A percentile compares a stretch with the other conserved stretches of the same genome.
These are phyloP conservation scores for Cryoendolithus antarcticus DNA, from an alignment of 2,329 filamentous ascomycete species.

Conservation along the genomic window DNA sequence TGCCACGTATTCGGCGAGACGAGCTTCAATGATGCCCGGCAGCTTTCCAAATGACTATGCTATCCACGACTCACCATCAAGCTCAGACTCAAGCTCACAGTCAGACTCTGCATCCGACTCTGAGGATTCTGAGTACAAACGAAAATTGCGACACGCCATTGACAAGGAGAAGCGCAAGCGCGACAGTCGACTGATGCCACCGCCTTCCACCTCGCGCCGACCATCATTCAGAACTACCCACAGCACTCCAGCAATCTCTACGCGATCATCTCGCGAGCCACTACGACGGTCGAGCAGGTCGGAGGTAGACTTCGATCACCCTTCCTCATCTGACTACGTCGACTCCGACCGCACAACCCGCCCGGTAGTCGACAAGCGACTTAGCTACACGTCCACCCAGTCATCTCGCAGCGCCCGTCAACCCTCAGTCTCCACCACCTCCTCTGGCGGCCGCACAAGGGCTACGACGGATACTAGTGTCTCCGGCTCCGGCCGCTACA, in stretches of 20 bases:
- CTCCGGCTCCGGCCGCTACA: constrained; percentile 12
- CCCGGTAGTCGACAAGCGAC: constrained; percentile 9
- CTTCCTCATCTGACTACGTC: constrained; percentile 13
- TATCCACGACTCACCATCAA: constrained; percentile 1
- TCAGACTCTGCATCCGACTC: constrained; percentile 2
- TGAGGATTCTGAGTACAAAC: constrained; percentile 2
- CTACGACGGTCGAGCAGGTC: constrained; percentile 9
- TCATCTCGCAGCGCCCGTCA: constrained; percentile 17
- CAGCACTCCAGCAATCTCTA: constrained; percentile 2
- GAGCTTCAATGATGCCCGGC: constrained; percentile 2
- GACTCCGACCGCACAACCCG: constrained; percentile 16
- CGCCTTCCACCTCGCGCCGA: constrained; percentile 6
- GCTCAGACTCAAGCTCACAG: constrained; percentile 1
- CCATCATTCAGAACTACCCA: constrained; percentile 6
- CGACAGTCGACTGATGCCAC: constrained; percentile 10
- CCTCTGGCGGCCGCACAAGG: constrained; percentile 19
- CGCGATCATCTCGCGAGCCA: constrained; percentile 3
- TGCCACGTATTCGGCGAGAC: constrained; percentile 3
- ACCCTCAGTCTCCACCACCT: constrained; percentile 20
- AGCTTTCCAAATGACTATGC: constrained; percentile 3
- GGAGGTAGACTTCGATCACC: constrained; percentile 10
- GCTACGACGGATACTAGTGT: constrained; percentile 14
- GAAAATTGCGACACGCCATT: constrained; percentile 3
- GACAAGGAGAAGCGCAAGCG: constrained; percentile 1
- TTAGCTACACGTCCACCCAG: constrained; percentile 9